phyloP scores from a whole-genome alignment of 768 basidiomycete genomes.

The Tephrocybe sp. region DNA sequence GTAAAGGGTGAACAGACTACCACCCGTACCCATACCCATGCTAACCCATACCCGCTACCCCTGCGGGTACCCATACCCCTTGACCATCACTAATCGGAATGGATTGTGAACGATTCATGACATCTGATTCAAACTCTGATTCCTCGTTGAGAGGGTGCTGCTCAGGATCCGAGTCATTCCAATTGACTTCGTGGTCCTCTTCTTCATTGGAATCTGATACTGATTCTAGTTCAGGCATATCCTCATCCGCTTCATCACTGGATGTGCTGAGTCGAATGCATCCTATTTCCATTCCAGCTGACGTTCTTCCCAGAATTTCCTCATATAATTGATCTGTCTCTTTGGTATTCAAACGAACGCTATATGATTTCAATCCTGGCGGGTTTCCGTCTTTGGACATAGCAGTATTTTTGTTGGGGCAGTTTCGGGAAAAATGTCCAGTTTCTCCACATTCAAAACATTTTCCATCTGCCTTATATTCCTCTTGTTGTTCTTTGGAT shows the following conservation, averaged over 20 bases:
- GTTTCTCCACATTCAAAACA: neutral
- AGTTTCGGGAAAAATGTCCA: neutral
- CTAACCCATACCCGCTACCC: too few relatives aligned
- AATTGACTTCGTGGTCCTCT: too few relatives aligned
- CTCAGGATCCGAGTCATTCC: too few relatives aligned
- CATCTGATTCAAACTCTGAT: too few relatives aligned
- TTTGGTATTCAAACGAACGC: neutral
- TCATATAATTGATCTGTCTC: neutral
- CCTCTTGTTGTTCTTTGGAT: neutral
- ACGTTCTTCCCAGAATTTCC: neutral
- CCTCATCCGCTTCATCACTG: constrained; percentile 13
- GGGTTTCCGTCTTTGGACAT: neutral
- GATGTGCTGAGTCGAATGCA: constrained; percentile 13
- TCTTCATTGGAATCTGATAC: too few relatives aligned
- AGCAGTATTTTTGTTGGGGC: neutral
- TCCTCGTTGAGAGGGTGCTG: too few relatives aligned
- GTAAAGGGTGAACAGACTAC: too few relatives aligned
- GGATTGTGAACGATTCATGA: too few relatives aligned
- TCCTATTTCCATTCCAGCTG: neutral
- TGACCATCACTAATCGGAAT: too few relatives aligned
- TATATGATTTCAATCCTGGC: neutral
- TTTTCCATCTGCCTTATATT: neutral
- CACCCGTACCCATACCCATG: too few relatives aligned
- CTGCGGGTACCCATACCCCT: too few relatives aligned
- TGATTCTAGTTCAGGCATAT: neutral